phyloP scores from a whole-genome alignment of 2,329 filamentous ascomycete species.

The Fusarium equiseti region DNA sequence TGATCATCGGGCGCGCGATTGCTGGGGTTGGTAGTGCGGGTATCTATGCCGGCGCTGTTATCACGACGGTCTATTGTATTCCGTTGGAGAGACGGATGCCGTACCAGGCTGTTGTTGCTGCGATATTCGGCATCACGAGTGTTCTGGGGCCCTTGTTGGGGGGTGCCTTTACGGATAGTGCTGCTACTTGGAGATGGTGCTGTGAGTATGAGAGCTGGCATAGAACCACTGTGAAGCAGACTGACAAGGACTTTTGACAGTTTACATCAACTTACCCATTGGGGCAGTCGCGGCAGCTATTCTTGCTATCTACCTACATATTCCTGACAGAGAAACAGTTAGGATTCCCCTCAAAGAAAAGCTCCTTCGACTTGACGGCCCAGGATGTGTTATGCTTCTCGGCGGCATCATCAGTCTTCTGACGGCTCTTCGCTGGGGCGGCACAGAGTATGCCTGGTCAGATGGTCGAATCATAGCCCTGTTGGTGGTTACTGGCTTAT shows the following conservation, averaged over 20 bases:
- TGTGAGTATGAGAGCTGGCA: too few relatives aligned
- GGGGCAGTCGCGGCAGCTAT: slow-evolving; percentile 9
- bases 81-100: background rate
- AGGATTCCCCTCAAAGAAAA: slow-evolving; percentile 15
- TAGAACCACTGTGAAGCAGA: too few relatives aligned
- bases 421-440: slow-evolving; percentile 27
- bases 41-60: background rate
- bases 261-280: slow-evolving; percentile 12
- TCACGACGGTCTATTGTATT: background rate
- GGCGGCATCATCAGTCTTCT: slow-evolving; percentile 12
- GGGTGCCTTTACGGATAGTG: background rate
- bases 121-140: rapidly evolving
- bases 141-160: background rate
- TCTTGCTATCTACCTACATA: background rate
- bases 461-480: background rate
- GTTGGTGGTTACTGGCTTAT: background rate
- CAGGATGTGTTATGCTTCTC: slow-evolving; percentile 16
- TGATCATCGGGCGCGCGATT: slow-evolving; percentile 54
- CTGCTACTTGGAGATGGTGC: background rate
- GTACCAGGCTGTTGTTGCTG: background rate
- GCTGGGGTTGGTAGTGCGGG: slow-evolving; percentile 45
- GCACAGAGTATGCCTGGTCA: slow-evolving; percentile 20
- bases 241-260: background rate
- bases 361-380: slow-evolving; percentile 15
- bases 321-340: slow-evolving; percentile 7